phyloP scores from a whole-genome alignment of 2,329 filamentous ascomycete species.

The Sporothrix schenckii region DNA sequence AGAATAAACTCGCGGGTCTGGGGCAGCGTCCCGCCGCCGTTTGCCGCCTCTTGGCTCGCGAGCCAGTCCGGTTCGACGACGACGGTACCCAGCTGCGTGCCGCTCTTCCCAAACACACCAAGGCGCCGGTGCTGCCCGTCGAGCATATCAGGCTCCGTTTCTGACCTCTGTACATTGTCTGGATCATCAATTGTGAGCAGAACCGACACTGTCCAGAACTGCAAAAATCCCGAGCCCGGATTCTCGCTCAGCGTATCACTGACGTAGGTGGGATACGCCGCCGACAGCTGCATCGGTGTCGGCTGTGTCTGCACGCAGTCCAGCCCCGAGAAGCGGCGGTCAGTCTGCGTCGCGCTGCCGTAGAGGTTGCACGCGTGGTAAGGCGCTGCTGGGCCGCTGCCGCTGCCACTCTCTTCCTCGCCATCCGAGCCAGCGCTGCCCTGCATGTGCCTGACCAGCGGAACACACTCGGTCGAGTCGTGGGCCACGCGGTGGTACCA shows the following conservation, averaged over 20 bases:
- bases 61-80: not conserved
- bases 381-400: not conserved
- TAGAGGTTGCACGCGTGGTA: not conserved
- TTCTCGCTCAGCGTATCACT: not conserved
- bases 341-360: not conserved
- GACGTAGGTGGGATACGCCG: not conserved
- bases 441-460: not conserved
- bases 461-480: not conserved
- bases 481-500: not conserved
- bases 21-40: not conserved
- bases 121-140: not conserved
- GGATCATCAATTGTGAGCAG: not conserved
- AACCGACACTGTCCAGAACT: not conserved
- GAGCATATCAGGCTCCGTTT: too few species aligned
- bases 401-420: too few species aligned
- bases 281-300: not conserved
- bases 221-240: not conserved
- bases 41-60: not conserved
- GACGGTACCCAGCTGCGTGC: not conserved
- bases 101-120: not conserved
- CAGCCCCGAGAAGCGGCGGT: not conserved
- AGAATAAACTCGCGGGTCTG: not conserved
- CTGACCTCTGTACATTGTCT: too few species aligned
- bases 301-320: not conserved
- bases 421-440: too few species aligned